A percentile compares a stretch with the other conserved stretches of the same genome.
These are phyloP conservation scores for Theileria equi DNA, from an alignment of 169 alveolate species.

Conservation along the genomic window DNA sequence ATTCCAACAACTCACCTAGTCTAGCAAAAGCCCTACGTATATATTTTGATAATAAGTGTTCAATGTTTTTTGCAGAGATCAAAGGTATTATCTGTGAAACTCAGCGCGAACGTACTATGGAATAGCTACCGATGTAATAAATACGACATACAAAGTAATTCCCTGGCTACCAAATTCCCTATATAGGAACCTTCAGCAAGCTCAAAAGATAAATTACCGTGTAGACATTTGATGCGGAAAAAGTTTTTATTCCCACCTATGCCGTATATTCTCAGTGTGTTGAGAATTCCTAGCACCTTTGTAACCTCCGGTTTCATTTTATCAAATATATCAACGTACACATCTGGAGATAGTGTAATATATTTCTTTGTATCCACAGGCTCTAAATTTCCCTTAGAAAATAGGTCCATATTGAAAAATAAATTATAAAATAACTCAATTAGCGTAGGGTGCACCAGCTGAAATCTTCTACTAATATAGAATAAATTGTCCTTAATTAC, in stretches of 20 bases:
- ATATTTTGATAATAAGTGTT: too few relatives aligned
- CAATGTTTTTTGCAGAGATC: too few relatives aligned
- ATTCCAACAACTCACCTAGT: too few relatives aligned
- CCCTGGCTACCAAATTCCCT: slow-evolving; percentile 22
- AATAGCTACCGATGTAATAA: not conserved
- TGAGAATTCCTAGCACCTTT: slow-evolving; percentile 61
- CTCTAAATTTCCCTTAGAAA: not conserved
- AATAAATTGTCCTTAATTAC: slow-evolving; percentile 44
- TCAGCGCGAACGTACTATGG: not conserved
- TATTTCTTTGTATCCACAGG: not conserved
- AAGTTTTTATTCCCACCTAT: slow-evolving; percentile 72
- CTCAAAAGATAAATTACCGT: slow-evolving; percentile 65
- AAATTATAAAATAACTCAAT: slow-evolving; percentile 21
- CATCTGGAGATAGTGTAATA: not conserved
- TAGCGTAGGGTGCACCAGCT: slow-evolving; percentile 42
- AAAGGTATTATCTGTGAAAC: too few relatives aligned
- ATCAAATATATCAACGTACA: not conserved
- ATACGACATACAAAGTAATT: not conserved
- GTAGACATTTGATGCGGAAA: slow-evolving; percentile 72
- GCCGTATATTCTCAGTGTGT: slow-evolving; percentile 69
- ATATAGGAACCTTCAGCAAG: slow-evolving; percentile 41
- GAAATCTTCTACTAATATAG: slow-evolving; percentile 37
- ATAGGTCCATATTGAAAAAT: slow-evolving; percentile 30
- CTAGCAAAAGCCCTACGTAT: too few relatives aligned
- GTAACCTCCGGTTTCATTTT: slow-evolving; percentile 1